These are phyloP conservation scores for Aureobasidium namibiae DNA, from an alignment of 2,329 filamentous ascomycete genomes.

Conservation along the genomic window DNA sequence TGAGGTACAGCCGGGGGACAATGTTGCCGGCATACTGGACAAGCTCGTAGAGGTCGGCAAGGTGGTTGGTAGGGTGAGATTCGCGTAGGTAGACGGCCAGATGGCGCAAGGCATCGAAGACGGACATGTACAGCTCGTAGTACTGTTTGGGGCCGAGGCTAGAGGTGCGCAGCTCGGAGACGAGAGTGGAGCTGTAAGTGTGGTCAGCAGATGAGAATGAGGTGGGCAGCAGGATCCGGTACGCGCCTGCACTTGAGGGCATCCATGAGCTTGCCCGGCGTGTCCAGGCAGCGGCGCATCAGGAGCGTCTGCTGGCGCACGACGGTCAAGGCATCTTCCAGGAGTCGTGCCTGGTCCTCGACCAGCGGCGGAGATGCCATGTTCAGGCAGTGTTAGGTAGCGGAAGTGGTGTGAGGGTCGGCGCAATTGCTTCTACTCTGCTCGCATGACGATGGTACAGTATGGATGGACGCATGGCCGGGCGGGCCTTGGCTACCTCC, in stretches of 20 bases:
- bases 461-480: too few relatives aligned
- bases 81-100: conserved; percentile 94
- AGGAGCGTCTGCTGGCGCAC: conserved; percentile 94
- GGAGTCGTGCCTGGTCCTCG: conserved; percentile 67
- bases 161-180: conserved; percentile 95
- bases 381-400: conserved; percentile 10
- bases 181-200: conserved; percentile 74
- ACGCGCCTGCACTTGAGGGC: conserved; percentile 87
- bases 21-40: conserved; percentile 99
- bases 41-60: conserved; percentile 94
- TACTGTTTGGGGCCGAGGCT: conserved; percentile 98
- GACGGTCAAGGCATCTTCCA: conserved; percentile 92
- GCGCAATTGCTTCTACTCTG: background rate
- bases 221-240: background rate
- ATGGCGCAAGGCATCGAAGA: conserved; percentile 95
- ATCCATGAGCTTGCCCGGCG: conserved; percentile 98
- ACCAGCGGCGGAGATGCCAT: conserved; percentile 41
- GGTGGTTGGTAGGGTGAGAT: conserved; percentile 94
- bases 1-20: conserved; percentile 88
- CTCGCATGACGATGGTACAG: conserved; percentile 12
- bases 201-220: conserved; percentile 15
- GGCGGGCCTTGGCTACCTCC: background rate
- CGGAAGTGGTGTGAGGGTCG: background rate
- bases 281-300: conserved; percentile 97
- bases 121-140: conserved; percentile 98